A percentile compares a stretch with the other conserved stretches of the same genome.
Evolutionary conservation across 2,329 filamentous ascomycete species (phyloP).

Genomic region (Colletotrichum trifolii): DNA sequence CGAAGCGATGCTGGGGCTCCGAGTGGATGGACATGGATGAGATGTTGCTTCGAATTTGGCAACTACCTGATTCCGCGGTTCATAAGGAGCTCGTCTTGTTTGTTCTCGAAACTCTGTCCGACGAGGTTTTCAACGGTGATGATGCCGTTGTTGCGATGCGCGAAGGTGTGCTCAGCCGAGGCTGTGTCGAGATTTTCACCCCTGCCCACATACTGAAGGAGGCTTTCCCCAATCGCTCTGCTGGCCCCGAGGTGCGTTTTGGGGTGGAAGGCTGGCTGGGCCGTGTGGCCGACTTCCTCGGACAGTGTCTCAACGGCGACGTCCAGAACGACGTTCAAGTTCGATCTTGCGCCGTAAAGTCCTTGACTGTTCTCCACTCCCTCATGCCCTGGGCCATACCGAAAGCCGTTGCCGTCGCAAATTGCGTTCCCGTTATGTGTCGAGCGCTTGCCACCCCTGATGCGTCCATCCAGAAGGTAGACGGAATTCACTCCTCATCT

Average conservation of each 20-base stretch:
- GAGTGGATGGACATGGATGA: slow-evolving; percentile 97
- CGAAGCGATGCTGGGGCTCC: slow-evolving; percentile 91
- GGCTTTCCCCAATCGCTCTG: slow-evolving; percentile 78
- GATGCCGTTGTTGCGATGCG: slow-evolving; percentile 87
- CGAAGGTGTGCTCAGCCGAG: slow-evolving; percentile 85
- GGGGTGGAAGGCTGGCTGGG: slow-evolving; percentile 89
- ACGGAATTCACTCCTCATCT: neutral
- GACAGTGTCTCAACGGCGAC: slow-evolving; percentile 75
- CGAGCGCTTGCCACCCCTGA: slow-evolving; percentile 76
- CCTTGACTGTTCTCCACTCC: slow-evolving; percentile 80
- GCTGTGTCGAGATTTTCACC: slow-evolving; percentile 94
- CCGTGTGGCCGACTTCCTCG: slow-evolving; percentile 79
- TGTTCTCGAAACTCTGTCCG: slow-evolving; percentile 90
- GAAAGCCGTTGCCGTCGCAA: slow-evolving; percentile 78
- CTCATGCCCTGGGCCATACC: slow-evolving; percentile 90
- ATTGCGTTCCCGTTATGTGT: slow-evolving; percentile 77
- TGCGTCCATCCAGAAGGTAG: slow-evolving; percentile 78
- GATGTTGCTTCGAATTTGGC: slow-evolving; percentile 85
- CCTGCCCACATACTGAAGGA: slow-evolving; percentile 80
- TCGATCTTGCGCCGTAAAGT: slow-evolving; percentile 78
- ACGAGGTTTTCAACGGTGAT: slow-evolving; percentile 93
- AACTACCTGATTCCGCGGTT: slow-evolving; percentile 68
- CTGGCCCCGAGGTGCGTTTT: slow-evolving; percentile 75
- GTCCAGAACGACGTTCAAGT: slow-evolving; percentile 74
- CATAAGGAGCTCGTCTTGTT: slow-evolving; percentile 89